Base-by-base conservation (phyloP, 179 eudicot genomes). In the Patellifolia procumbens region DNA sequence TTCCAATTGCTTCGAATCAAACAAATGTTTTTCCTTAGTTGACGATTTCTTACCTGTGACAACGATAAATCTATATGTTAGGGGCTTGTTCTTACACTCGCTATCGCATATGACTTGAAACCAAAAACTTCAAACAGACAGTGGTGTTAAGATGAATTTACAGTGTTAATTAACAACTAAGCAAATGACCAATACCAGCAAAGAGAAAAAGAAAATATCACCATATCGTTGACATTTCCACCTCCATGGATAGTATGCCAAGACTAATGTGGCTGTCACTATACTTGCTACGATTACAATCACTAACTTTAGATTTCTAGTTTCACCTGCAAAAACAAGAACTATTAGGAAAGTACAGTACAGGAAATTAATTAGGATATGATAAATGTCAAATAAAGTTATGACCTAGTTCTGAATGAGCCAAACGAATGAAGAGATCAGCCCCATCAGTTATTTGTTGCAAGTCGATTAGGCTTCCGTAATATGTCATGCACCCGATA, bases 401-500 rank as follows among this genome's bases (percentile, higher is more conserved):
- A n/a, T n/a, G n/a, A 75, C 78, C 78, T 64, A 75, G 26, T 61
- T 75, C 78, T 0, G 79, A 76, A 31, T 56, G 74, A 15, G 66
- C 74, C 11, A 68, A 37, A 5, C 76, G 76, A 35, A 78, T 6
- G 34, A 34, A 78, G 39, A 78, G 65, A 52, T 70, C 81, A 29
- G 43, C 71, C 9, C 58, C 71, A 64, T 12, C 31, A n/a, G n/a
- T n/a, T n/a, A n/a, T n/a, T n/a, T n/a, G n/a, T n/a, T n/a, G n/a
- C n/a, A n/a, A n/a, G n/a, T n/a, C n/a, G n/a, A n/a, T n/a, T n/a
- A n/a, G 10, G 5, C 7, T 29, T 72, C 81, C 81, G n/a, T n/a
- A n/a, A n/a, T n/a, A 78, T 7, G 31, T 16, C 81, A 78, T 71
- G 32, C 81, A 78, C 39, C 70, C 80, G n/a, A 70, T 51, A 3